Percentiles rank a stretch among this genome's conserved stretches.
Evolutionary conservation across 2,329 filamentous ascomycete species (phyloP).

Genomic region (Sclerotinia sclerotiorum): DNA sequence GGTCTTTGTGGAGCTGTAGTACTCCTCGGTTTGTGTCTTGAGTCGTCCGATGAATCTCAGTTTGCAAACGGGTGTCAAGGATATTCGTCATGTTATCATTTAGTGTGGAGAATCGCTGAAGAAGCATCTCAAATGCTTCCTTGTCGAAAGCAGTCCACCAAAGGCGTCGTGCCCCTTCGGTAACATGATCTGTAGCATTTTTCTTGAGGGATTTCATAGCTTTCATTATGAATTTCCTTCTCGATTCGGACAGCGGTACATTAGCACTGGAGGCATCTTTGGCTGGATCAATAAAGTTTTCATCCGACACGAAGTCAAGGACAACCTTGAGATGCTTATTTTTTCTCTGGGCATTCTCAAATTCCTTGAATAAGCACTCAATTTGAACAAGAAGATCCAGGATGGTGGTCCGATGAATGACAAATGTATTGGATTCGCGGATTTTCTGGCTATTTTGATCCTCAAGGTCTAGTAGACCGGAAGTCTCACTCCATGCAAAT

Average conservation of each 20-base stretch:
- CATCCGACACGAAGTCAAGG: slow-evolving; percentile 39
- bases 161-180: slow-evolving; percentile 39
- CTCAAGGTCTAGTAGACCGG: slow-evolving; percentile 48
- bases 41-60: slow-evolving; percentile 49
- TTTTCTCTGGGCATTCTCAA: slow-evolving; percentile 45
- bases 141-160: slow-evolving; percentile 51
- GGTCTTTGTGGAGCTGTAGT: slow-evolving; percentile 49
- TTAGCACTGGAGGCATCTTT: slow-evolving; percentile 48
- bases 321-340: slow-evolving; percentile 43
- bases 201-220: slow-evolving; percentile 45
- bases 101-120: slow-evolving; percentile 47
- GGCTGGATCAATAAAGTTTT: slow-evolving; percentile 41
- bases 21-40: slow-evolving; percentile 51
- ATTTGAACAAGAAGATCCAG: slow-evolving; percentile 51
- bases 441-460: slow-evolving; percentile 45
- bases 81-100: slow-evolving; percentile 52
- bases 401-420: slow-evolving; percentile 51
- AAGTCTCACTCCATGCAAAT: slow-evolving; percentile 52
- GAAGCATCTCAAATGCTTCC: slow-evolving; percentile 47
- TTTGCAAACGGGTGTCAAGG: slow-evolving; percentile 48
- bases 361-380: slow-evolving; percentile 49
- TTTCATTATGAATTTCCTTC: slow-evolving; percentile 47
- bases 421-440: slow-evolving; percentile 49
- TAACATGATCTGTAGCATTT: slow-evolving; percentile 40
- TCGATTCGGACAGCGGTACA: slow-evolving; percentile 46